Base-by-base conservation (phyloP, 2,329 filamentous ascomycete species). In the Beauveria sp. region DNA sequence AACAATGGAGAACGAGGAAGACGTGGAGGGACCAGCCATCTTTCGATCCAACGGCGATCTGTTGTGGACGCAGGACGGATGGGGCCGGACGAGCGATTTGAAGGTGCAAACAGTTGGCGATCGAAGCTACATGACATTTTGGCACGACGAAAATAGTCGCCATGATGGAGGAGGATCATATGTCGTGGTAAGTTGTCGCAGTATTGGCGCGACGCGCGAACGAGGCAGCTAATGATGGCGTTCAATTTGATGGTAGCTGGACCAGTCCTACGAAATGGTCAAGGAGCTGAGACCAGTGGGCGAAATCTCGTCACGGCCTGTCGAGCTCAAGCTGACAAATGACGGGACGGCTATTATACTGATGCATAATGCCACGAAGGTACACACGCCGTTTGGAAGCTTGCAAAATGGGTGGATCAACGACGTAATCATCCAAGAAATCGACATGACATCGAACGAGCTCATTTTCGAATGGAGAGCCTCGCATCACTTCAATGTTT, bases 391-490 rank as follows among this genome's bases (percentile, higher is more conserved):
- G 10, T 60, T 65, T 2, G 67, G 63, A 10, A 69, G 68, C 1
- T 67, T 67, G 34, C 24, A 62, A 43, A 52, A 64, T 37, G 68
- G 64, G 10, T 68, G 68, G 70, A 69, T 74, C 52, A 66, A 70
- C 57, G 73, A 75, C 63, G 70, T 70, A 63, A 66, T 72, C 16
- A 73, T 75, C 51, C 72, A 75, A 62, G 80, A 83, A 68, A 72
- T 83, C 37, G 76, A 83, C 64, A 73, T 83, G n/a, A 75, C 75
- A 10, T 80, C 77, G 2, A 76, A 78, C 22, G 69, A 73, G 48
- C 69, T 82, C 41, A 52, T 82, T 6, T 83, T 82, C 62, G 75
- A 81, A 63, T 84, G 81, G 66, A 67, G 61, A 30, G 65, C 68
- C 3, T 68, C 65, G 1, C 67, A 74, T 18, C 68, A 74, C 62